phyloP scores from a whole-genome alignment of 1,139 yeast species.

The Saccharomyces hybrid region DNA sequence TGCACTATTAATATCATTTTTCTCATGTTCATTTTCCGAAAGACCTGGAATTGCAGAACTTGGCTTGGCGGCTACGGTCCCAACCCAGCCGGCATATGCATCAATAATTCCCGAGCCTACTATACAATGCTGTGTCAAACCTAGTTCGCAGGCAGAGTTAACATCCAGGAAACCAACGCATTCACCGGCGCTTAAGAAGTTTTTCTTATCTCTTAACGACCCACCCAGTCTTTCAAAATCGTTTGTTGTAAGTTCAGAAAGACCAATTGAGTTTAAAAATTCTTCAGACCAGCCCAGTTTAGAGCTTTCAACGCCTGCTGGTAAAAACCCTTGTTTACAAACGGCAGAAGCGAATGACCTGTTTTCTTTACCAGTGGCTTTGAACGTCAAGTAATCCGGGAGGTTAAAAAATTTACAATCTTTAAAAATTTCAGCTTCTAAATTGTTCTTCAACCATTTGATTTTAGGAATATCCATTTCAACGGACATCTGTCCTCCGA shows the following conservation, averaged over 20 bases:
- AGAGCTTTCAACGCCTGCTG: slow-evolving; percentile 81
- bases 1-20: slow-evolving; percentile 36
- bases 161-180: slow-evolving; percentile 63
- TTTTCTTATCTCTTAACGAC: slow-evolving; percentile 37
- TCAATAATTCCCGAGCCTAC: slow-evolving; percentile 96
- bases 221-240: slow-evolving; percentile 81
- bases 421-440: slow-evolving; percentile 54
- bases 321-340: slow-evolving; percentile 93
- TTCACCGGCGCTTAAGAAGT: slow-evolving; percentile 79
- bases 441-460: slow-evolving; percentile 86
- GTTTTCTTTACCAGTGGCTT: slow-evolving; percentile 80
- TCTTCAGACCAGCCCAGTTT: slow-evolving; percentile 84
- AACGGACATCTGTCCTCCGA: slow-evolving; percentile 95
- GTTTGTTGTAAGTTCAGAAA: slow-evolving; percentile 70
- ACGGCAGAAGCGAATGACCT: slow-evolving; percentile 86
- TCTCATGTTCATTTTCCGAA: slow-evolving; percentile 42
- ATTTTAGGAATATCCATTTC: slow-evolving; percentile 98
- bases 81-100: slow-evolving; percentile 98
- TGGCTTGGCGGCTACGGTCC: slow-evolving; percentile 82
- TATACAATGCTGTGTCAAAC: slow-evolving; percentile 66
- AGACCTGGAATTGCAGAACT: not conserved
- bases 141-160: slow-evolving; percentile 73
- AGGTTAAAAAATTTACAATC: slow-evolving; percentile 82
- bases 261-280: slow-evolving; percentile 57
- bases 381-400: slow-evolving; percentile 83